Evolutionary conservation across 2,329 filamentous ascomycete species (phyloP), one percentile per base, ranked within the genome.

Genomic region (Ambrosiella beaveri): DNA sequence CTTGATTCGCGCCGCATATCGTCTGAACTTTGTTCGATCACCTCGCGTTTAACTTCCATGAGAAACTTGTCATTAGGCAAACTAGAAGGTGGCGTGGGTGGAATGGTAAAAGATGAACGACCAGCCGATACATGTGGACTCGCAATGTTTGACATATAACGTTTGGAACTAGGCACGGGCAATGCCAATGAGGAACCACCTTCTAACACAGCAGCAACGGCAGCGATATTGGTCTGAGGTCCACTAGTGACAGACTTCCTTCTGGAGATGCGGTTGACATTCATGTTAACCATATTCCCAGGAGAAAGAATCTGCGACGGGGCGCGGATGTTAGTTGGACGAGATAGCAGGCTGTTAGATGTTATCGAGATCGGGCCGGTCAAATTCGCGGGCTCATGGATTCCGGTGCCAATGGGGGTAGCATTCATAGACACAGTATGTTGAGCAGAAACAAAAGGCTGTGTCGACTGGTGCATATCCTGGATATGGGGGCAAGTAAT

Each of bases 191-290:
- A 56, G 13, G 59, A 60, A 38, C 56, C 37, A 19, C 39, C 52
- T 19, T 52, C 53, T 13, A 61, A 79, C 78, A 64, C 84, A 81
- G 63, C 82, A 79, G 59, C 59, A 57, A 57, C 55, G 17, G 59
- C 59, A 5, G 56, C 59, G 27, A 56, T 45, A 50, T 13, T 41
- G 39, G 38, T 52, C 19, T 58, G 59, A 27, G 56, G 39, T 17
- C 52, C 80, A 63, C 82, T 85, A 61, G 87, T 88, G 68, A 95
- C 89, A 72, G 90, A 96, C 79, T 97, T 97, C 65, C 93, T 82
- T 66, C 91, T 87, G 65, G 87, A 89, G 64, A 97, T 82, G 65
- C 93, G 86, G 71, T 86, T 69, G 65, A 83, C 74, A 73, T 90
- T 91, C 67, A 90, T 79, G n/a, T 56, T 38, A 60, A 85, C 81